Evolutionary conservation across 2,329 filamentous ascomycete species (phyloP), one percentile per base, ranked within the genome.

Genomic region (Cadophora malorum): DNA sequence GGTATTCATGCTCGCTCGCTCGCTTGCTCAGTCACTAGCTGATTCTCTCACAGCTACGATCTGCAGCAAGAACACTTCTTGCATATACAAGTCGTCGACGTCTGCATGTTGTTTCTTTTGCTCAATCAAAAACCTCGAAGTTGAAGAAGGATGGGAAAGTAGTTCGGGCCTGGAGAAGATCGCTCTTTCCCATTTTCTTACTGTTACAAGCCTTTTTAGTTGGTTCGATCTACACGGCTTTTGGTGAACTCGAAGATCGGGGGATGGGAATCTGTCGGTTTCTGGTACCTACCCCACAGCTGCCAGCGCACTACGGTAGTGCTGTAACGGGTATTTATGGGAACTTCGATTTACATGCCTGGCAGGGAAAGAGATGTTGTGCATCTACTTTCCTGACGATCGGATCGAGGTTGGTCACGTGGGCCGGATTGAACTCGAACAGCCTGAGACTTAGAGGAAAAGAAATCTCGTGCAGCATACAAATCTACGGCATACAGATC

Each of bases 191-290:
- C 55, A 21, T 35, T 58, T 7, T 35, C 28, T 28, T 28, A 28
- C 28, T 28, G 3, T 28, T 28, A 3, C 28, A 5, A 28, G 5
- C 28, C 28, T 56, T 61, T 61, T n/a, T 45, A 49, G 38, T 47
- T 49, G 38, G 58, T n/a, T 61, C 58, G 58, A 61, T 61, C 35
- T 28, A 31, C 3, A 49, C 21, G 31, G 8, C 58, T 16, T 25
- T 47, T 61, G n/a, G 23, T 61, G 38, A 49, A 10, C 2, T 45
- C n/a, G 38, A 16, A 5, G 58, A 61, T 45, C 35, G 58, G 25
- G 12, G n/a, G n/a, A 47, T 53, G 23, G 21, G 14, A 50, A 50
- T 25, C 8, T 8, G 21, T 12, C 4, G 41, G 41, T 16, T 25
- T 6, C 8, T 25, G 23, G 49, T 14, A 28, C 25, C 21, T 28